Evolutionary conservation across 179 eudicot species (phyloP), one percentile per base, ranked within the genome.

Genomic region (Silene vulgaris): DNA sequence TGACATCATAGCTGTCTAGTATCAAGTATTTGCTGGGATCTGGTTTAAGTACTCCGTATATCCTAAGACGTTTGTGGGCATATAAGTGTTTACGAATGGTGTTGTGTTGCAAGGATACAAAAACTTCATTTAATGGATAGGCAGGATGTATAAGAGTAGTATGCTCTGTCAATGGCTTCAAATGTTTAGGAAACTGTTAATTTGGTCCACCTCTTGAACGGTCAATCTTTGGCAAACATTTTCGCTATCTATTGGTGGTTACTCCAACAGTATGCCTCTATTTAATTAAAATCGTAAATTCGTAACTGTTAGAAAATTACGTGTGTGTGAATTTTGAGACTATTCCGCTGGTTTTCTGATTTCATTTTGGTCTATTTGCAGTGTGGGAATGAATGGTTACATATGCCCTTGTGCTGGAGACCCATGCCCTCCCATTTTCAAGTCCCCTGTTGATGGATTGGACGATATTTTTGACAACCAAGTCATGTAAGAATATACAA

Each of bases 371-470:
- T 78, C 77, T 84, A 69, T 81, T 72, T 89, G 91, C 95, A 95
- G 97, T 78, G 93, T 87, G 84, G 99, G 96, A 76, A 95, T 95
- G 99, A 88, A 95, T 66, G 99, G 99, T 62, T 95, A 89, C 81
- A 81, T 95, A 73, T 92, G 93, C 77, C 96, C 89, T 82, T 90
- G 97, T 80, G 81, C 87, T 81, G 97, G 99, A 73, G 99, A 95
- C 74, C 97, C 96, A 17, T 95, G 99, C 74, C 98, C 97, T 64
- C 92, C 90, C 19, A 81, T 92, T 67, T 92, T 90, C 79, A 88
- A 95, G 84, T 92, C 99, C 75, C 97, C 99, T 3, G 87, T 95
- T 67, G 79, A 72, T 50, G 95, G 89, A 65, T 74, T 88, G 93
- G 96, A 95, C 82, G 97, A 95, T 80, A 86, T 92, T 71, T 81